Percentiles rank a stretch among this genome's conserved stretches.
These are phyloP conservation scores for Penicillium atrosanguineum DNA, from an alignment of 495 filamentous ascomycete species.

Conservation along the genomic window DNA sequence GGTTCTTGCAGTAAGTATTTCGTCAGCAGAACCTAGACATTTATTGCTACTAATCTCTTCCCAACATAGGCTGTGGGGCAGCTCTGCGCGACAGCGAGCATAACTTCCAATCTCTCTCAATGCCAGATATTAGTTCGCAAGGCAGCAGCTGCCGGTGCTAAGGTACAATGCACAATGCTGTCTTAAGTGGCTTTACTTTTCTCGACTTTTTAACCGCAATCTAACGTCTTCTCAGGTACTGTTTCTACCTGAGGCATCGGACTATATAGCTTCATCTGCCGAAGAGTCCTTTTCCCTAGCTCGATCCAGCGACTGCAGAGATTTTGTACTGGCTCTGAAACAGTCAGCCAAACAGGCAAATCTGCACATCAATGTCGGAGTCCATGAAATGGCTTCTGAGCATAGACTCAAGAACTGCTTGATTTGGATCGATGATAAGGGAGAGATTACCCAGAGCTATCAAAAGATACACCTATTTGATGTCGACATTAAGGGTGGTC, in stretches of 20 bases:
- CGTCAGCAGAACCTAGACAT: not conserved
- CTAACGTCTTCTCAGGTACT: conserved; percentile 55
- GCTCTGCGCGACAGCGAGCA: conserved; percentile 76
- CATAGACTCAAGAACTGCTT: conserved; percentile 60
- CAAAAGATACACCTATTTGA: conserved; percentile 82
- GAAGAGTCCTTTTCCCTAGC: conserved; percentile 67
- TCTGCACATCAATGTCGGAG: conserved; percentile 81
- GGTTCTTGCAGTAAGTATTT: conserved; percentile 36
- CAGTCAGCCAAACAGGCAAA: conserved; percentile 56
- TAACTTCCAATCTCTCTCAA: conserved; percentile 74
- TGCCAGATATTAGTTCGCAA: conserved; percentile 69
- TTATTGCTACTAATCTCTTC: not conserved
- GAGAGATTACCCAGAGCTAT: conserved; percentile 60
- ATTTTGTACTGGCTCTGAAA: conserved; percentile 73
- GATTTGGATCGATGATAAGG: conserved; percentile 67
- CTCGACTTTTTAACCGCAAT: too few relatives aligned
- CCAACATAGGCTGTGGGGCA: conserved; percentile 75
- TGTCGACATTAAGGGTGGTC: conserved; percentile 63
- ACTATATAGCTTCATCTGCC: conserved; percentile 73
- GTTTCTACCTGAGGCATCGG: conserved; percentile 88
- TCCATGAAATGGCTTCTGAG: conserved; percentile 71
- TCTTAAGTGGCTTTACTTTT: not conserved
- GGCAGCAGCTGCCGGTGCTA: conserved; percentile 71
- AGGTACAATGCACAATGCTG: conserved; percentile 46
- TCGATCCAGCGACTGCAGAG: conserved; percentile 49